Conservation (phyloP, 139 green algal genomes). For the Penium margaritaceum region DNA sequence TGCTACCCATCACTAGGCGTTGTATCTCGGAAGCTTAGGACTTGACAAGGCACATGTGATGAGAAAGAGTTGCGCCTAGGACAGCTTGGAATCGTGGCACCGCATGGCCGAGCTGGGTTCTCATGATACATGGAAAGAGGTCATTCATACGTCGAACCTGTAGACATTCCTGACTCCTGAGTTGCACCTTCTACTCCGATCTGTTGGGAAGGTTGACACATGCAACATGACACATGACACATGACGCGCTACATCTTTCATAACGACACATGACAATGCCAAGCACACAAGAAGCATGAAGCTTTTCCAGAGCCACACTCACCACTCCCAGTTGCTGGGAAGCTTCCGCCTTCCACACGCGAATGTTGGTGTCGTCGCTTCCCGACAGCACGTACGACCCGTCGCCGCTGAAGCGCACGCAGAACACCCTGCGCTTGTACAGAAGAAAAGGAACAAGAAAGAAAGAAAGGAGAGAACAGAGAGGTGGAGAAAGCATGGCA, state of each 20-base stretch:
- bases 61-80: no score
- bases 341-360: slow-evolving; percentile 83
- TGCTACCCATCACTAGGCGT: no score
- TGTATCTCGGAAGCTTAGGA: no score
- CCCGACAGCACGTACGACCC: slow-evolving; percentile 86
- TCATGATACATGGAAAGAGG: background rate
- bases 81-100: no score
- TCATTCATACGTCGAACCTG: no score
- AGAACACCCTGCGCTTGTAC: slow-evolving; percentile 53
- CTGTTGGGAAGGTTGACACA: background rate
- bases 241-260: no score
- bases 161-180: no score
- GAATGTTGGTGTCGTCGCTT: slow-evolving; percentile 81
- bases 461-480: background rate
- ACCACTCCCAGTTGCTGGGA: slow-evolving; percentile 73
- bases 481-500: background rate
- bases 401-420: slow-evolving; percentile 73
- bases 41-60: no score
- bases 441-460: background rate
- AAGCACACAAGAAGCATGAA: background rate
- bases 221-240: background rate
- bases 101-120: no score
- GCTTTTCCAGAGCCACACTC: background rate
- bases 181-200: background rate
- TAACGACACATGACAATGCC: background rate